phyloP scores from a whole-genome alignment of 2,329 filamentous ascomycete species.

The Verticillium zaregamsianum region DNA sequence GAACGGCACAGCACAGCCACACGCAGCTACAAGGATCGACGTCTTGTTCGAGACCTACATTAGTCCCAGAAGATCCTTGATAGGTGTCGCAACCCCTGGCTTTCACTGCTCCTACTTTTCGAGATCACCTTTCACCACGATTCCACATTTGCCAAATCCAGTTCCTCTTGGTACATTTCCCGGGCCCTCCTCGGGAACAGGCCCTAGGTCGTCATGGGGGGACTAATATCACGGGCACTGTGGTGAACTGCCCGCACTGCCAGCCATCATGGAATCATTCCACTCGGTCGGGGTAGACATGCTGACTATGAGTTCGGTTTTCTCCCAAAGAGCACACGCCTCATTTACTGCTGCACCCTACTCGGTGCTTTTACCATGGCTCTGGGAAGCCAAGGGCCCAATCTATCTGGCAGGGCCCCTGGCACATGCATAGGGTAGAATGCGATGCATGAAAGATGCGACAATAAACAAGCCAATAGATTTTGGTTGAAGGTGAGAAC shows the following conservation, averaged over 20 bases:
- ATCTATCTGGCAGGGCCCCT: background rate
- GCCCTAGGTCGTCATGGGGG: no score
- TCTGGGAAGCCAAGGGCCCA: background rate
- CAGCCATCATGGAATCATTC: no score
- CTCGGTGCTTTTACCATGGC: background rate
- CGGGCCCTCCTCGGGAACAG: no score
- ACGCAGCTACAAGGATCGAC: background rate
- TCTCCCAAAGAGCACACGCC: no score
- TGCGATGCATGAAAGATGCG: background rate
- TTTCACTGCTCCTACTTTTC: background rate
- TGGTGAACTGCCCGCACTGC: no score
- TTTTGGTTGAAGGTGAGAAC: background rate
- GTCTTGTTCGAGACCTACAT: background rate
- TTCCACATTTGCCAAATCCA: no score
- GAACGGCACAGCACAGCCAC: background rate
- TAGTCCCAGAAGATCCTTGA: background rate
- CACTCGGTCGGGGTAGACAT: no score
- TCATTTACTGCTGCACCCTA: background rate
- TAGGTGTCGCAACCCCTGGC: background rate
- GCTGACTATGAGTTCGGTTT: no score
- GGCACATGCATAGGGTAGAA: background rate
- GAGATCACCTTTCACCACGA: no score
- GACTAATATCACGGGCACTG: no score
- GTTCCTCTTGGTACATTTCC: no score
- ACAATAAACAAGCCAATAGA: background rate